Conservation (phyloP, 2,329 filamentous ascomycete species). For the Fusarium redolens region DNA sequence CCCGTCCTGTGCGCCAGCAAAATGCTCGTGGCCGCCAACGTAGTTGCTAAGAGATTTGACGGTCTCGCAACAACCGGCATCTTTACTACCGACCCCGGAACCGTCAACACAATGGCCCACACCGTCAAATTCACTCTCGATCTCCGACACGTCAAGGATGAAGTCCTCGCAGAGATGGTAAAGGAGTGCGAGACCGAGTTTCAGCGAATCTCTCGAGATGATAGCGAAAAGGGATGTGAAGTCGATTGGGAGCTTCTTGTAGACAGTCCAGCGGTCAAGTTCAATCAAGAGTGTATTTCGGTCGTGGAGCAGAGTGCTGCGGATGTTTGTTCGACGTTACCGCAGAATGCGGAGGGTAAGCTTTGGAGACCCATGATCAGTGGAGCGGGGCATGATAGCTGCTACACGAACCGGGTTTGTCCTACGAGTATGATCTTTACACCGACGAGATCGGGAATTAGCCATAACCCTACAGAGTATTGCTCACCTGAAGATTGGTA, state of each 20-base stretch:
- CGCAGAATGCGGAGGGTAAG: neutral
- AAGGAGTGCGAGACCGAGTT: neutral
- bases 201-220: neutral
- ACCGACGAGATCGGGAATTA: slow-evolving; percentile 4
- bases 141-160: neutral
- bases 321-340: neutral
- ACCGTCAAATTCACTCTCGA: neutral
- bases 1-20: neutral
- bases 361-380: slow-evolving; percentile 13
- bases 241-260: neutral
- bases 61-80: neutral
- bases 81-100: neutral
- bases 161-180: neutral
- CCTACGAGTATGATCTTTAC: slow-evolving; percentile 24
- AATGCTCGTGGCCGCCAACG: slow-evolving; percentile 7
- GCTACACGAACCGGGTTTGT: slow-evolving; percentile 7
- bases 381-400: slow-evolving; percentile 13
- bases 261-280: neutral
- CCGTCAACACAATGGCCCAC: slow-evolving; percentile 7
- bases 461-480: slow-evolving; percentile 5
- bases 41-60: neutral
- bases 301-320: slow-evolving; percentile 4
- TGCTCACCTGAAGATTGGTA: slow-evolving; percentile 16
- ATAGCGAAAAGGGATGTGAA: slow-evolving; percentile 8
- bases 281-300: neutral